phyloP scores from a whole-genome alignment of 306 rosid species.

The Glycine soja region DNA sequence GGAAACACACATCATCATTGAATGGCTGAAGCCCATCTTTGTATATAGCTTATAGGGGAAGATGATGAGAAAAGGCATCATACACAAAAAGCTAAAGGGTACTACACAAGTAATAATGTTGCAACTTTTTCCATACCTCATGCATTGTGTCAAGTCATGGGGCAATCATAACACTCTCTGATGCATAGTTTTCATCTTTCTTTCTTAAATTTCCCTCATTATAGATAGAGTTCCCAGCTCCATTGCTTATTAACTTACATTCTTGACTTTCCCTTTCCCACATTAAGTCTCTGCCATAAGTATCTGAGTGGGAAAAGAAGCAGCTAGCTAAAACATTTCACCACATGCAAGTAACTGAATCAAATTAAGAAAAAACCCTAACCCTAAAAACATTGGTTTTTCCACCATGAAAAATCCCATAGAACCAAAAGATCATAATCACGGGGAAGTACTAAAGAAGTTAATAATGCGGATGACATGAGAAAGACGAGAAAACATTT shows the following conservation, averaged over 20 bases:
- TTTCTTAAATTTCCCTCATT: conserved; percentile 27
- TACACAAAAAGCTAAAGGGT: conserved; percentile 41
- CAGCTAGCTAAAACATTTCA: conserved; percentile 26
- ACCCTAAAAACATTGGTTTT: conserved; percentile 47
- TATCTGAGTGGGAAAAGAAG: conserved; percentile 37
- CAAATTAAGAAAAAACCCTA: conserved; percentile 52
- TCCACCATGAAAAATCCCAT: conserved; percentile 15
- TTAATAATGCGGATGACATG: neutral
- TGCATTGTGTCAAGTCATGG: conserved; percentile 56
- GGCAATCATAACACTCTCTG: conserved; percentile 43
- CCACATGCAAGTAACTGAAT: conserved; percentile 31
- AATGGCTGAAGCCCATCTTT: conserved; percentile 51
- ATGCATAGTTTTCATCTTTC: conserved; percentile 33
- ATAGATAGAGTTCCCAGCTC: neutral
- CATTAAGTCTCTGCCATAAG: conserved; percentile 45
- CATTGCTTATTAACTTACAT: conserved; percentile 41
- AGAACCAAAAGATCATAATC: neutral
- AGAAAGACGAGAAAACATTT: neutral
- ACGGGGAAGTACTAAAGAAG: conserved; percentile 4
- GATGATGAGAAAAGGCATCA: conserved; percentile 55
- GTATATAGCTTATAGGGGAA: conserved; percentile 48
- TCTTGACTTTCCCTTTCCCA: conserved; percentile 44
- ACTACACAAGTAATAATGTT: conserved; percentile 44
- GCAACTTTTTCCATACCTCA: conserved; percentile 52
- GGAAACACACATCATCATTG: conserved; percentile 52